Percentiles rank a stretch among this genome's conserved stretches.
Conservation (phyloP, 805 yeast species). For the Teunomyces lycoperdinae region DNA sequence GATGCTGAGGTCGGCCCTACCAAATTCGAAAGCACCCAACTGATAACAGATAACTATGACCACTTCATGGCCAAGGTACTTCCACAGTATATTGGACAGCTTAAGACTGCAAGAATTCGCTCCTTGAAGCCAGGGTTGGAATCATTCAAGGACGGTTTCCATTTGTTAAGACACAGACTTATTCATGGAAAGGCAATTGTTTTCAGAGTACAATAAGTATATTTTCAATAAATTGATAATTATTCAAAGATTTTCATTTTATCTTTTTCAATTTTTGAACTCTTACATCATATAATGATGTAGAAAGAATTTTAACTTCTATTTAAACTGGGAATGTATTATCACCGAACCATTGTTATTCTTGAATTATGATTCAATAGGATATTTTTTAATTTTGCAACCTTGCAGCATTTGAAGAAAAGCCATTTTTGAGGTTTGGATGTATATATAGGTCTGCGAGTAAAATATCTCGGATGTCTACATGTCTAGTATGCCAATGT, state of each 20-base stretch:
- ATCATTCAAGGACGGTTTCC: constrained; percentile 33
- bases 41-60: constrained; percentile 8
- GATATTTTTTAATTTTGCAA: neutral
- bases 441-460: neutral
- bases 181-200: constrained; percentile 46
- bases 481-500: constrained; percentile 23
- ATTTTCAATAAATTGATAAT: neutral
- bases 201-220: constrained; percentile 17
- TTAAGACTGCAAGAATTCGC: constrained; percentile 8
- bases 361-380: too few relatives aligned
- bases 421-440: neutral
- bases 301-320: too few relatives aligned
- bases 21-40: neutral
- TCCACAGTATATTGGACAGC: constrained; percentile 4
- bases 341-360: too few relatives aligned
- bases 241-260: neutral
- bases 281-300: neutral
- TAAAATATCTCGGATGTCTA: too few relatives aligned
- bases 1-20: neutral
- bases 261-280: constrained; percentile 30
- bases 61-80: constrained; percentile 6
- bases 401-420: neutral
- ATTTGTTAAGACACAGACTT: constrained; percentile 32
- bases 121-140: constrained; percentile 9
- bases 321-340: too few relatives aligned